phyloP scores from a whole-genome alignment of 768 basidiomycete species.

The Pleurotus pulmonarius region DNA sequence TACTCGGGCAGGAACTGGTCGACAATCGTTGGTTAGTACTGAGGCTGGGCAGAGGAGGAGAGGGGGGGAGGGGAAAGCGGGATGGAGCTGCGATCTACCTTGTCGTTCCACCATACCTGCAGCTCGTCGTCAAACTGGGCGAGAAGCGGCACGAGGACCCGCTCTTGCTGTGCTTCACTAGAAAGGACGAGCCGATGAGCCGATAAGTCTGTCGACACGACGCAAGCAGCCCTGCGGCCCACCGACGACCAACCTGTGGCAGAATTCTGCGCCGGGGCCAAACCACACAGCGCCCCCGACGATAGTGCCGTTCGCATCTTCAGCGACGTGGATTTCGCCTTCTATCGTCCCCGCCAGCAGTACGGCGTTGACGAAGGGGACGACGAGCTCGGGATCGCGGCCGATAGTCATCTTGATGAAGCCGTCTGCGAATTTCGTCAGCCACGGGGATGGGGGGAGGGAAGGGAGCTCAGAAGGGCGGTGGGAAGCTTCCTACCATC shows the following conservation, averaged over 20 bases:
- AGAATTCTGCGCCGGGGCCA: conserved; percentile 16
- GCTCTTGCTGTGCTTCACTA: conserved; percentile 5
- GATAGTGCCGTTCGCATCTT: conserved; percentile 10
- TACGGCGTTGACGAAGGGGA: conserved; percentile 4
- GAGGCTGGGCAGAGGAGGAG: too few species aligned
- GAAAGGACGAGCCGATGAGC: conserved; percentile 9
- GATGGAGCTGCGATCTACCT: background rate
- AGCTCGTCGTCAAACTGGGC: background rate
- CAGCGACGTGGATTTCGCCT: conserved; percentile 15
- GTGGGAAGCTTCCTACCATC: background rate
- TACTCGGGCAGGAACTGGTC: conserved; percentile 6
- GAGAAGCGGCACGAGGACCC: background rate
- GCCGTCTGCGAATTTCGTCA: background rate
- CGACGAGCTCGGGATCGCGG: conserved; percentile 1
- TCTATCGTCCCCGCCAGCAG: conserved; percentile 8
- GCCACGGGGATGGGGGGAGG: background rate
- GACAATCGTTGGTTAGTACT: background rate
- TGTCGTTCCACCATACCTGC: conserved; percentile 5
- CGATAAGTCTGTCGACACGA: background rate
- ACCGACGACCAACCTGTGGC: conserved; percentile 8
- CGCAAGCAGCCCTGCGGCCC: background rate
- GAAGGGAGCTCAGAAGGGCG: background rate
- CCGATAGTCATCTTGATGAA: conserved; percentile 1
- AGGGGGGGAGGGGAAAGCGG: too few species aligned
- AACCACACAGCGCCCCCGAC: conserved; percentile 17